Base-by-base conservation (phyloP, 2,329 filamentous ascomycete genomes). In the Dichotomopilus funicola region DNA sequence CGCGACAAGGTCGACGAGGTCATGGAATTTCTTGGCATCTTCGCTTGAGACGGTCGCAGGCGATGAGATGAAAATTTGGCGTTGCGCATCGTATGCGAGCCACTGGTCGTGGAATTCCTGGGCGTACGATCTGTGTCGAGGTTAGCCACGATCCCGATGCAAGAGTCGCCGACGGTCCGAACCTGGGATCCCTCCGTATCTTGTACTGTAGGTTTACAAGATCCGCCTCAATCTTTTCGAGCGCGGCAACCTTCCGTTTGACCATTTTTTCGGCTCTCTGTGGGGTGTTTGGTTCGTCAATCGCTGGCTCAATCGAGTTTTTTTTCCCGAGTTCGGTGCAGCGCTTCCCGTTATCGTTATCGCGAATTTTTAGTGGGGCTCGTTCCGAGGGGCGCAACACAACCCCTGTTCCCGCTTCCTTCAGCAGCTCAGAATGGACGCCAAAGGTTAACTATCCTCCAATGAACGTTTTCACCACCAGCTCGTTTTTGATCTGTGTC, bases 161-260 rank as follows among this genome's bases (percentile, higher is more conserved):
- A n/a, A 12, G n/a, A 44, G 40, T 35, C 10, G 38, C 10, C n/a
- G 27, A 37, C 54, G 57, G 42, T 41, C 70, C 81, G 68, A 78
- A 88, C 79, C 85, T 82, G 46, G 91, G 90, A 73, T 96, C 91
- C 70, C 86, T 82, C 62, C 87, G 83, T 68, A 96, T 91, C 75
- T 95, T 96, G 77, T 95, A 89, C 70, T 95, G 91, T 51, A 96
- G 76, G 72, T 87, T 94, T 61, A 90, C 85, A 80, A 95, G 77
- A 72, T 95, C 90, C 37, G 91, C 91, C 69, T 96, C 91, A 64
- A 96, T 85, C 80, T 96, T 96, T 75, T 96, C 91, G 72, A 96
- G 84, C 59, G 91, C 91, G 54, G 88, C 89, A 57, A 96, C 81
- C 75, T 94, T 95, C 71, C 91, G 82, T 75, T 96, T 96, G 58